Evolutionary conservation across 1,139 yeast species (phyloP), one percentile per base, ranked within the genome.

Genomic region (Taiozyma sp.): DNA sequence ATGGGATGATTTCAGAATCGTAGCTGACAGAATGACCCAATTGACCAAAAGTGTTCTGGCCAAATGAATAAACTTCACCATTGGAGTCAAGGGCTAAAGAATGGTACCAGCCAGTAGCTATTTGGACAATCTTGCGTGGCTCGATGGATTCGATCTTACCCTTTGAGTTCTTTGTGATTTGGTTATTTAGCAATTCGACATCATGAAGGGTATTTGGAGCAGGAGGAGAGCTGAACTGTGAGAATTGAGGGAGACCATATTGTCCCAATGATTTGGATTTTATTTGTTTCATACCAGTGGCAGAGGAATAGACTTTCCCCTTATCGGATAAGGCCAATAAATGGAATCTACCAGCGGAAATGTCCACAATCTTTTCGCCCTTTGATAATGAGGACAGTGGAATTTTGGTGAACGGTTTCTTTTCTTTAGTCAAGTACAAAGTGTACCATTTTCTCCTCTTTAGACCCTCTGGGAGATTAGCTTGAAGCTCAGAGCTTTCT

Each of bases 1-100:
- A 78, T 3, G 96, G 81, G 48, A 85, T 76, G 48, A 78, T 71
- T 57, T 87, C 90, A 13, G 87, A 81, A 51, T 81, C 81, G 62
- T 80, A 80, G 29, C 80, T 74, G 48, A 86, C 83, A 9, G 83
- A 83, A 47, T 80, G 73, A n/a, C 92, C 96, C 54, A 95, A 75
- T 64, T 93, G 93, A 27, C 99, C 98, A 65, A 71, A 80, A 2
- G 80, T 73, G 65, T 93, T 93, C 54, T 80, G 80, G 32, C 99
- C 99, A 81, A 96, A 92, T 1, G 91, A 79, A 80, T 86, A 87
- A 19, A 90, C 71, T 52, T 76, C 74, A 16, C 93, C 95, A 27
- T 73, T 64, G 2, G 71, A 61, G 58, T 89, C 93, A 32, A 79
- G 66, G 2, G 83, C 95, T 30, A 91, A 65, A 9, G 90, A 81